These are phyloP conservation scores for Ustilago trichophora DNA, from an alignment of 1,284 basidiomycete species.

Conservation along the genomic window DNA sequence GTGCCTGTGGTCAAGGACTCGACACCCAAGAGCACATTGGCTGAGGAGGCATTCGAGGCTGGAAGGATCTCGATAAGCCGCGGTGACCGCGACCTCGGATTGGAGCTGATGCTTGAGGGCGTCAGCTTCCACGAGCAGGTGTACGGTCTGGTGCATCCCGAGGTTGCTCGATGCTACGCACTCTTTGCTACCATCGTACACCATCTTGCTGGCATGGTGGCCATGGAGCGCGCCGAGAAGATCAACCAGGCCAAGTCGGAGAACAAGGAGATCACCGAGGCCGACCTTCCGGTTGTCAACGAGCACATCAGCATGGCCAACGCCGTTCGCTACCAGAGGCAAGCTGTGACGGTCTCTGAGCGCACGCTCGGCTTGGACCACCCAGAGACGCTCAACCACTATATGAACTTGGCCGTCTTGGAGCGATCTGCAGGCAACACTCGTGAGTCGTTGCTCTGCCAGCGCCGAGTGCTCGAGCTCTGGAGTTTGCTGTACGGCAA, in stretches of 20 bases:
- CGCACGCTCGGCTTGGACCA: slow-evolving; percentile 71
- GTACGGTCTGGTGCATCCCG: slow-evolving; percentile 72
- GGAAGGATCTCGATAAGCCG: slow-evolving; percentile 70
- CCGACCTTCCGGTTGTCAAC: slow-evolving; percentile 39
- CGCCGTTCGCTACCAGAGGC: slow-evolving; percentile 70
- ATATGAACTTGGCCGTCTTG: slow-evolving; percentile 72
- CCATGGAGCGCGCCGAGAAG: slow-evolving; percentile 44
- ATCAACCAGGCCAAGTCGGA: slow-evolving; percentile 51
- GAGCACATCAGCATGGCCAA: slow-evolving; percentile 67
- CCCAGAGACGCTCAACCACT: slow-evolving; percentile 71
- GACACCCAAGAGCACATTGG: slow-evolving; percentile 69
- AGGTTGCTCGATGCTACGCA: slow-evolving; percentile 71
- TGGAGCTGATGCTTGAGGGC: slow-evolving; percentile 71
- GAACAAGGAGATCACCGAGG: slow-evolving; percentile 46
- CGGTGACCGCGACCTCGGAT: slow-evolving; percentile 69
- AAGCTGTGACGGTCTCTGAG: slow-evolving; percentile 72
- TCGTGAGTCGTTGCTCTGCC: slow-evolving; percentile 69
- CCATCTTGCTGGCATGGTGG: slow-evolving; percentile 45
- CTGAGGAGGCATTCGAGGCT: slow-evolving; percentile 71
- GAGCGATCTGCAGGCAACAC: slow-evolving; percentile 68
- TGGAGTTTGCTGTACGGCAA: slow-evolving; percentile 71
- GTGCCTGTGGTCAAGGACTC: slow-evolving; percentile 71
- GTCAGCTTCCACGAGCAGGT: slow-evolving; percentile 72
- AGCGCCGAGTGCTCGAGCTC: slow-evolving; percentile 70
- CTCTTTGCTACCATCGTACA: slow-evolving; percentile 70